Evolutionary conservation across 768 basidiomycete species (phyloP).

Genomic region (Leccinum truebloodii): DNA sequence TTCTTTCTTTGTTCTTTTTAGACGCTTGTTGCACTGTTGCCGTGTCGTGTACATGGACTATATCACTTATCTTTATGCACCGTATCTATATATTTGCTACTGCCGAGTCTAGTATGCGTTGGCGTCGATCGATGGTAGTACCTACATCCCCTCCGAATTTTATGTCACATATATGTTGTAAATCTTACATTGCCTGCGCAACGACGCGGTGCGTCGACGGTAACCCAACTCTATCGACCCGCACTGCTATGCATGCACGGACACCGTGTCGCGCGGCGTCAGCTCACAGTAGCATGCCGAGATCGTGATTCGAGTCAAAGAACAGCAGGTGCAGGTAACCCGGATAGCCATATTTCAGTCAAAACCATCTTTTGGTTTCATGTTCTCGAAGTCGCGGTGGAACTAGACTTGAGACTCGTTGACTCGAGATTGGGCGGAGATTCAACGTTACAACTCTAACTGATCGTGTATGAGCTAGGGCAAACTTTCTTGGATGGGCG

Average conservation of each 20-base stretch:
- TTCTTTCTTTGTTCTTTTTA: not conserved
- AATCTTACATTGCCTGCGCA: not conserved
- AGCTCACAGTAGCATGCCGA: not conserved
- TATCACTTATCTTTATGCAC: not conserved
- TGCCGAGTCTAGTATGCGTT: too few relatives aligned
- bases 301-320: not conserved
- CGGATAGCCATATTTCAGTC: too few relatives aligned
- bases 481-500: too few relatives aligned
- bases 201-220: not conserved
- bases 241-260: not conserved
- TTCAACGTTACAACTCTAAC: too few relatives aligned
- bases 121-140: not conserved
- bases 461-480: too few relatives aligned
- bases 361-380: too few relatives aligned
- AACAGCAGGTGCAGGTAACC: not conserved
- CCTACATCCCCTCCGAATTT: not conserved
- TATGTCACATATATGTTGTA: too few relatives aligned
- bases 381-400: too few relatives aligned
- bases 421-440: too few relatives aligned
- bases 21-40: not conserved
- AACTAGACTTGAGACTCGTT: too few relatives aligned
- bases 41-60: not conserved
- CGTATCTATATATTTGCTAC: not conserved
- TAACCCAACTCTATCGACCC: not conserved
- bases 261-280: not conserved